Evolutionary conservation across 192 early-diverging fungal species (phyloP), one percentile per base, ranked within the genome.

Genomic region (Kickxella alabastrina): DNA sequence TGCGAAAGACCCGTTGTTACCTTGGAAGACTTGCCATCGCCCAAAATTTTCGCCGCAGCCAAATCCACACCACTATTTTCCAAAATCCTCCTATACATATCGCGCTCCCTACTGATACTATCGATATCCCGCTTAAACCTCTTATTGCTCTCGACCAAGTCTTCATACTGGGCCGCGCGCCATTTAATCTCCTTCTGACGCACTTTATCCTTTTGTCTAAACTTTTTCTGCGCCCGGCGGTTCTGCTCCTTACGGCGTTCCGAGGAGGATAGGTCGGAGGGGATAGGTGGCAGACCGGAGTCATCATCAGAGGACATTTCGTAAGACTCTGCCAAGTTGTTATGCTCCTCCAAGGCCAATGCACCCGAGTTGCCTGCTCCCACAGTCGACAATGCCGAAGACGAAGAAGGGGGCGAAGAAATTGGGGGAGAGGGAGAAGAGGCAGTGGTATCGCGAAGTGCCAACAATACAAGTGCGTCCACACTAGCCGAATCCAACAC

Each of bases 201-300:
- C 45, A 77, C 74, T 54, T 77, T 77, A 68, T 77, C 74, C 58
- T 77, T 77, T 21, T 77, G 67, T 0, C 74, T 37, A 39, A 77
- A 77, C 68, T 77, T 77, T 23, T 77, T 77, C 56, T 77, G 74
- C 15, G 74, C 74, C n/a, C 74, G 42, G 12, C 74, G 62, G 54
- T 77, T 77, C 62, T 77, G 74, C 63, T 77, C 74, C 50, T 65
- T 64, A 7, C 74, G 53, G 18, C 74, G 62, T 58, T 77, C 74
- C 10, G 62, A 45, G 4, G 74, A 62, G 7, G 67, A 70, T 32
- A 77, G 37, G 0, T 68, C 52, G 14, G 38, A 27, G 1, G 62
- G 43, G 4, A 65, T 64, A 3, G 63, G 43, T 22, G 50, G 9
- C 31, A 44, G 21, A 29, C 37, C 27, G 15, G 48, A 28, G 12